Percentiles rank a stretch among this genome's conserved stretches.
These are phyloP conservation scores for Daldinia vernicosa DNA, from an alignment of 495 filamentous ascomycete genomes.

Conservation along the genomic window DNA sequence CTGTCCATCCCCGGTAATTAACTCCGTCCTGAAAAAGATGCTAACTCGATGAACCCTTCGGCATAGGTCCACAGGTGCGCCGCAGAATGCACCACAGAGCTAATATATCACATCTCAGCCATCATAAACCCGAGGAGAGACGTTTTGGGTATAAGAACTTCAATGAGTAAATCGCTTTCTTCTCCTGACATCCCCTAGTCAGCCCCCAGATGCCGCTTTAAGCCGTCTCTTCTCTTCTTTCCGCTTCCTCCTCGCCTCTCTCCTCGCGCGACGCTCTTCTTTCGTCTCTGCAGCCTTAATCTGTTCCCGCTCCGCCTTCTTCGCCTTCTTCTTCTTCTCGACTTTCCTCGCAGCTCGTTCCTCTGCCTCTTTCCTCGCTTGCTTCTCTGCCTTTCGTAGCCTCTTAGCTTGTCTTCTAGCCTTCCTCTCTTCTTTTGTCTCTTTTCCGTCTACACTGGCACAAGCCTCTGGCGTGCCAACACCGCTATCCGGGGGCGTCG, in stretches of 20 bases:
- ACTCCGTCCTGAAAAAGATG: not conserved
- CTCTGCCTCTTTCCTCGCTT: slow-evolving; percentile 42
- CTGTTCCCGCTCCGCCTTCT: slow-evolving; percentile 44
- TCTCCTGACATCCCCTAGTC: not conserved
- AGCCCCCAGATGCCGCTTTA: slow-evolving; percentile 27
- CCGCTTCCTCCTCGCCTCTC: slow-evolving; percentile 48
- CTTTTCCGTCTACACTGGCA: slow-evolving; percentile 39
- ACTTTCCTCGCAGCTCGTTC: slow-evolving; percentile 39
- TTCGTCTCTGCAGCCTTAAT: slow-evolving; percentile 48
- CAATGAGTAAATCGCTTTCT: not conserved
- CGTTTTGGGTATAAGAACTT: not conserved
- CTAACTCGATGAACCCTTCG: not conserved
- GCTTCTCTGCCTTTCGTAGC: slow-evolving; percentile 51
- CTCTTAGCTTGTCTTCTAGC: slow-evolving; percentile 50
- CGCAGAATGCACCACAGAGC: not conserved
- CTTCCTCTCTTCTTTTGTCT: slow-evolving; percentile 50
- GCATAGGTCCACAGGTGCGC: not conserved
- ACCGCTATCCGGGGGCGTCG: slow-evolving; percentile 44
- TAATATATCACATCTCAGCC: not conserved
- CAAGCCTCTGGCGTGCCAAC: slow-evolving; percentile 44
- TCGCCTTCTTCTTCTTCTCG: slow-evolving; percentile 47
- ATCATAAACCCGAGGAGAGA: not conserved
- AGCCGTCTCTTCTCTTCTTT: slow-evolving; percentile 54
- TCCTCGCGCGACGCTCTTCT: slow-evolving; percentile 49
- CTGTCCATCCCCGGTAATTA: not conserved